phyloP scores from a whole-genome alignment of 306 rosid species.

The Ceratonia siliqua region DNA sequence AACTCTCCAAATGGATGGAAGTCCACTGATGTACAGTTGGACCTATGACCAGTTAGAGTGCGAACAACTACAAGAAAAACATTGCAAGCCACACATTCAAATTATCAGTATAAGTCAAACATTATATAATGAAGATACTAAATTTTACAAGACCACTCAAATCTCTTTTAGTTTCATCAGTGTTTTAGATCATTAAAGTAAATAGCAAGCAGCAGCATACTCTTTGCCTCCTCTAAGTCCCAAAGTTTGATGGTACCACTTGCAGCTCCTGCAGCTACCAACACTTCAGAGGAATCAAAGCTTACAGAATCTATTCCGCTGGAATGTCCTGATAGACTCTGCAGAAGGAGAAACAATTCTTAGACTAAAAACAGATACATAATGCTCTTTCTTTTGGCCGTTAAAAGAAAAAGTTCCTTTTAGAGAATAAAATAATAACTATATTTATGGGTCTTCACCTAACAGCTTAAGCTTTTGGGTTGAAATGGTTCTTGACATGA shows the following conservation, averaged over 20 bases:
- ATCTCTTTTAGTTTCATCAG: constrained; percentile 12
- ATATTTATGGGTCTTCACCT: too few species aligned
- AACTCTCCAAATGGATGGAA: constrained; percentile 99
- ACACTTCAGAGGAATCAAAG: constrained; percentile 95
- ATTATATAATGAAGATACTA: background rate
- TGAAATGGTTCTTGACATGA: too few species aligned
- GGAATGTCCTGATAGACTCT: constrained; percentile 97
- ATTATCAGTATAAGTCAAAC: constrained; percentile 7
- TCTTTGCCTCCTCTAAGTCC: constrained; percentile 99
- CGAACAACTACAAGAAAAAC: constrained; percentile 78
- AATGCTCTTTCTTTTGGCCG: background rate
- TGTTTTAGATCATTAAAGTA: constrained; percentile 26
- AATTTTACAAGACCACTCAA: background rate
- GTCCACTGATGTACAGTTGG: constrained; percentile 95
- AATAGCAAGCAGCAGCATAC: constrained; percentile 55
- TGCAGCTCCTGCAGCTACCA: constrained; percentile 99
- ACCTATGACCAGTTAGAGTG: constrained; percentile 96
- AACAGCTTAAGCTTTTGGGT: too few species aligned
- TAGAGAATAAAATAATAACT: too few species aligned
- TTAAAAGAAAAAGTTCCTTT: background rate
- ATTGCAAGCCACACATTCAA: constrained; percentile 22
- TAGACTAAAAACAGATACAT: constrained; percentile 27
- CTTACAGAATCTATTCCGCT: constrained; percentile 98
- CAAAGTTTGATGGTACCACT: constrained; percentile 98
- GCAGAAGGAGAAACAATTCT: constrained; percentile 44